Evolutionary conservation across 2,329 filamentous ascomycete genomes (phyloP).

Genomic region (Pseudogymnoascus pannorum): DNA sequence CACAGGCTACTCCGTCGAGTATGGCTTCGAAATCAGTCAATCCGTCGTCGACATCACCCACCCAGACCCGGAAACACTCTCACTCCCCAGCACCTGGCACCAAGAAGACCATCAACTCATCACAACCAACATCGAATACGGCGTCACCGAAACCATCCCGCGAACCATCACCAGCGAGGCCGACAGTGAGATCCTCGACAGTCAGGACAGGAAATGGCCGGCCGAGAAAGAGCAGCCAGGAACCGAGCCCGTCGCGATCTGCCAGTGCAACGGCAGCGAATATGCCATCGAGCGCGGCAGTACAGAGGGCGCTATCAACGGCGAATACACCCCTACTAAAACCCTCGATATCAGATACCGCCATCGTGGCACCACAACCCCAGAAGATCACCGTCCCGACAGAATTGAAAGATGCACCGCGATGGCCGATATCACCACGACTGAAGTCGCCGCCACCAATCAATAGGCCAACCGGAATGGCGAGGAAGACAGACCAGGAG

Average conservation of each 20-base stretch:
- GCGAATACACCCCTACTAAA: constrained; percentile 60
- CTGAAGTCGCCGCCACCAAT: constrained; percentile 68
- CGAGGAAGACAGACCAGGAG: constrained; percentile 43
- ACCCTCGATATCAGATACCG: constrained; percentile 52
- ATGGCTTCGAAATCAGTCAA: not conserved
- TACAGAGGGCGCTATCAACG: constrained; percentile 62
- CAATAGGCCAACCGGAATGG: constrained; percentile 39
- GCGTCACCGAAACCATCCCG: constrained; percentile 41
- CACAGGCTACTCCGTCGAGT: constrained; percentile 4
- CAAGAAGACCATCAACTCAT: constrained; percentile 22
- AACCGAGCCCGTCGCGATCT: constrained; percentile 54
- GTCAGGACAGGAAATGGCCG: constrained; percentile 44
- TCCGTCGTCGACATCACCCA: constrained; percentile 11
- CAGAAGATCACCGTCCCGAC: constrained; percentile 49
- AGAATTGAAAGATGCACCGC: constrained; percentile 50
- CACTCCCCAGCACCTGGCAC: constrained; percentile 19
- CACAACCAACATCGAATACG: constrained; percentile 30
- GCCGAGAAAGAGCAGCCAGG: constrained; percentile 53
- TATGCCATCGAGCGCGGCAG: constrained; percentile 54
- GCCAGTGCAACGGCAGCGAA: constrained; percentile 39
- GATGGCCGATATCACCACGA: constrained; percentile 72
- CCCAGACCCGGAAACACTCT: constrained; percentile 19
- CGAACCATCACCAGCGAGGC: constrained; percentile 38
- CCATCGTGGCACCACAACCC: constrained; percentile 53
- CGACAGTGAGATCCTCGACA: constrained; percentile 24